Conservation (phyloP, 176 grass and related monocot genomes). For the Urochloa ruziziensis region DNA sequence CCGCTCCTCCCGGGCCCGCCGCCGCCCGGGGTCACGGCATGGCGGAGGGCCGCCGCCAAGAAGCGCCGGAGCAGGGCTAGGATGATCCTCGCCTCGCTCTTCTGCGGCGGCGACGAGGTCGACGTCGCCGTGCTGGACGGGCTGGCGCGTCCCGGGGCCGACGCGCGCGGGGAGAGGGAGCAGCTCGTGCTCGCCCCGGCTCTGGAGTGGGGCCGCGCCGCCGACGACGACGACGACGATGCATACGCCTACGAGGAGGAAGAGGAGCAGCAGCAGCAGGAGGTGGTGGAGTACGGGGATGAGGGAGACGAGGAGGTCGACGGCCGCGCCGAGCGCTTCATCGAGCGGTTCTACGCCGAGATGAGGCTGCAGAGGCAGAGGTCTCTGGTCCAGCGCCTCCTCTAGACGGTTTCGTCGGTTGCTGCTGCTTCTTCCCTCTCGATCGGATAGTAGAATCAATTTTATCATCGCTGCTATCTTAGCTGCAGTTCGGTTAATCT, state of each 20-base stretch:
- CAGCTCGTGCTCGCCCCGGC: neutral
- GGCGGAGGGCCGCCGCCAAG: constrained; percentile 32
- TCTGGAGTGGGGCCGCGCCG: neutral
- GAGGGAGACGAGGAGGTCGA: constrained; percentile 48
- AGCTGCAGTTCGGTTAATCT: constrained; percentile 30
- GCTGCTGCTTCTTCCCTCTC: neutral
- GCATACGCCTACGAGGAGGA: neutral
- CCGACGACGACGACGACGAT: neutral
- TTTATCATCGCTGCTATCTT: constrained; percentile 39
- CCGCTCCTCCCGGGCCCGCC: constrained; percentile 50
- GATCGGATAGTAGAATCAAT: neutral
- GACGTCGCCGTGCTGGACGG: constrained; percentile 43
- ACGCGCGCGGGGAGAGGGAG: neutral
- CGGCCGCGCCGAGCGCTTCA: constrained; percentile 77
- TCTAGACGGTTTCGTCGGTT: neutral
- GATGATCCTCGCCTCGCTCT: constrained; percentile 42
- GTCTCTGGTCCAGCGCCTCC: constrained; percentile 43
- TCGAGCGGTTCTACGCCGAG: constrained; percentile 85
- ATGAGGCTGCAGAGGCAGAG: constrained; percentile 71
- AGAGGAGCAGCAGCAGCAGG: too few relatives aligned
- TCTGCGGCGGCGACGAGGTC: constrained; percentile 41
- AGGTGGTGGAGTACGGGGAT: neutral
- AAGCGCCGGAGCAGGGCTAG: constrained; percentile 24
- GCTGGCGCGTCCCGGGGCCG: neutral
- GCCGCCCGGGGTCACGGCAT: constrained; percentile 30